phyloP scores from a whole-genome alignment of 805 yeast species.

The Candida suzukii region DNA sequence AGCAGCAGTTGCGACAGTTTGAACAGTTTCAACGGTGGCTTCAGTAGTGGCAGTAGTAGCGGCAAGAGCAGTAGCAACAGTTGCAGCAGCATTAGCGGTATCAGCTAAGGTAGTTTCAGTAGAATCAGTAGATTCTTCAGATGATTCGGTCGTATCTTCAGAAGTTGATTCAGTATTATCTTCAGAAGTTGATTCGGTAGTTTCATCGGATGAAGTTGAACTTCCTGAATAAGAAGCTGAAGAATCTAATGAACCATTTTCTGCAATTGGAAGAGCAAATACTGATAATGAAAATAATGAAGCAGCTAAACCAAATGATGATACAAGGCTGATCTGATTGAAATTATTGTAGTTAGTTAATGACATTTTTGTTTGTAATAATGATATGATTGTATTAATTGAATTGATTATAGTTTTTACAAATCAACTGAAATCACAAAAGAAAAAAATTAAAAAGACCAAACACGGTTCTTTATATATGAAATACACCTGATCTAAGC shows the following conservation, averaged over 20 bases:
- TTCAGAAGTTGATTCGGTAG: not conserved
- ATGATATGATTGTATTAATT: not conserved
- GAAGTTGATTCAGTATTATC: not conserved
- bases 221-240: too few relatives aligned
- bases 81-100: not conserved
- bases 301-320: not conserved
- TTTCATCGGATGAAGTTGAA: too few relatives aligned
- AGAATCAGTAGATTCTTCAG: not conserved
- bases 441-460: too few relatives aligned
- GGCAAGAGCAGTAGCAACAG: not conserved
- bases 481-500: not conserved
- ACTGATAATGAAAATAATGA: not conserved
- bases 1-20: too few relatives aligned
- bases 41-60: not conserved
- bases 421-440: constrained; percentile 12
- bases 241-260: constrained; percentile 14
- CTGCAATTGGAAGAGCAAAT: not conserved
- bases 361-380: not conserved
- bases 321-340: not conserved
- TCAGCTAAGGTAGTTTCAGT: not conserved
- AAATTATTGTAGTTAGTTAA: not conserved
- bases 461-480: too few relatives aligned
- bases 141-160: constrained; percentile 4
- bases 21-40: not conserved
- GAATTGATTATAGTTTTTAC: not conserved